Conservation (phyloP, 2,329 filamentous ascomycete genomes). For the Scedosporium aurantiacum region DNA sequence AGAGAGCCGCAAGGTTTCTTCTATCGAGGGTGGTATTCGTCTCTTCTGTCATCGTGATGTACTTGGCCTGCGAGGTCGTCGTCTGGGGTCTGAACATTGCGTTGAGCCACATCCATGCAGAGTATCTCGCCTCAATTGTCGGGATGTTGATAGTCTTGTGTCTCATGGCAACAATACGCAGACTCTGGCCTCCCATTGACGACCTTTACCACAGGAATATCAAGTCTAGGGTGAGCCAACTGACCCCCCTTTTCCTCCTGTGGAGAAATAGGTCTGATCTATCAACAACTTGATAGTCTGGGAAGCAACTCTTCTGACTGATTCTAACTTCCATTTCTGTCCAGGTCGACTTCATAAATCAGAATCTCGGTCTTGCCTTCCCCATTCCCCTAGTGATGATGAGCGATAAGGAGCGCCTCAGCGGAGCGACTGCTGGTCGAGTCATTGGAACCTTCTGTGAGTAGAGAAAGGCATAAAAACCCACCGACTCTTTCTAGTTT, state of each 20-base stretch:
- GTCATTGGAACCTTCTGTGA: conserved; percentile 34
- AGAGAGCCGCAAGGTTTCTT: neutral
- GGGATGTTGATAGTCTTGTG: conserved; percentile 32
- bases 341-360: conserved; percentile 38
- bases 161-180: conserved; percentile 19
- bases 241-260: neutral
- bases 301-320: neutral
- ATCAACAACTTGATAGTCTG: neutral
- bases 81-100: conserved; percentile 31
- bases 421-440: conserved; percentile 24
- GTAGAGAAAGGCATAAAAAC: conserved; percentile 9
- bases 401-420: conserved; percentile 21
- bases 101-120: conserved; percentile 20
- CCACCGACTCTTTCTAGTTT: neutral
- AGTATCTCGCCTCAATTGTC: conserved; percentile 36
- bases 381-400: conserved; percentile 38
- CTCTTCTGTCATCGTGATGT: conserved; percentile 24
- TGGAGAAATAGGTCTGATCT: no score
- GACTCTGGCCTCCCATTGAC: conserved; percentile 13
- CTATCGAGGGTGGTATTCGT: conserved; percentile 11
- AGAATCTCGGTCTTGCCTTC: conserved; percentile 39
- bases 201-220: conserved; percentile 19
- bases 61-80: conserved; percentile 30
- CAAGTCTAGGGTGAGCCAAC: conserved; percentile 21
- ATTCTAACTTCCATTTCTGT: neutral